phyloP scores from a whole-genome alignment of 1,284 basidiomycete genomes.

The Sporisorium sorghi region DNA sequence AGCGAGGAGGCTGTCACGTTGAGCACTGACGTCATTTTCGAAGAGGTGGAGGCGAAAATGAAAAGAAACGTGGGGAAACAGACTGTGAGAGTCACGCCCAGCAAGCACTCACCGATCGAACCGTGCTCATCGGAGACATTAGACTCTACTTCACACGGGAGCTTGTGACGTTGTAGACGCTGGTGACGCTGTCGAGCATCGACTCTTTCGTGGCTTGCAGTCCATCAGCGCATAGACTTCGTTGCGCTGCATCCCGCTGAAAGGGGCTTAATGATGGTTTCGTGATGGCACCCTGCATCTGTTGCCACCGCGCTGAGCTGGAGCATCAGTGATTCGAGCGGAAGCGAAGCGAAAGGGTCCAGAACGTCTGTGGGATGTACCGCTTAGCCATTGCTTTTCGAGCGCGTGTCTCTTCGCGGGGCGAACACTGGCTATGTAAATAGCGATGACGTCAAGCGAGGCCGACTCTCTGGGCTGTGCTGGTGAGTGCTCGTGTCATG shows the following conservation, averaged over 20 bases:
- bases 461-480: constrained; percentile 1
- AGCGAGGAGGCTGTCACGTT: not conserved
- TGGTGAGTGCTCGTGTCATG: too few relatives aligned
- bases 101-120: constrained; percentile 3
- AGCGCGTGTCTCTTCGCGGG: not conserved
- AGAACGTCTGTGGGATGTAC: not conserved
- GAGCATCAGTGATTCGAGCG: not conserved
- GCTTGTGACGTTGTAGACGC: not conserved
- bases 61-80: constrained; percentile 13
- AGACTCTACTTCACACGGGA: not conserved
- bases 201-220: not conserved
- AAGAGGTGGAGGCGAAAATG: not conserved
- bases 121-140: not conserved
- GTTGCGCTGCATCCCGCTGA: too few relatives aligned
- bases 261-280: not conserved
- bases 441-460: constrained; percentile 1
- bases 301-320: not conserved
- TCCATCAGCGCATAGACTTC: not conserved
- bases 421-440: not conserved
- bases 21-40: not conserved
- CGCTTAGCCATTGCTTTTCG: not conserved
- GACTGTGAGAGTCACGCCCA: not conserved
- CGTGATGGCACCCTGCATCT: not conserved
- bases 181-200: not conserved
- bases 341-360: constrained; percentile 1